Percentiles rank a stretch among this genome's conserved stretches.
These are phyloP conservation scores for Rhodotorula paludigena DNA, from an alignment of 768 basidiomycete genomes.

Conservation along the genomic window DNA sequence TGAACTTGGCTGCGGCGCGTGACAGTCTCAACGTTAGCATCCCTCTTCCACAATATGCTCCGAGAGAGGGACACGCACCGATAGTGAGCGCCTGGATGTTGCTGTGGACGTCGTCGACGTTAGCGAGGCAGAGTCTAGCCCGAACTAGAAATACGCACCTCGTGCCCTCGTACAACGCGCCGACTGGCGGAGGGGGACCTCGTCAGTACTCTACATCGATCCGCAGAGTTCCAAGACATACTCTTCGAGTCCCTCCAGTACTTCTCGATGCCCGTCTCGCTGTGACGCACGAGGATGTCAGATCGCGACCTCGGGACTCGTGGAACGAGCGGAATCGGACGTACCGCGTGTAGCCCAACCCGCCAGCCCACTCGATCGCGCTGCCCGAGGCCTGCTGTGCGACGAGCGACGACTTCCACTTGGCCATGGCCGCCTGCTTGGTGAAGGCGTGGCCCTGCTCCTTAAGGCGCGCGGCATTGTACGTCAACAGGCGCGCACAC, in stretches of 20 bases:
- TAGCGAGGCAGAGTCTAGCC: slow-evolving; percentile 50
- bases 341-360: slow-evolving; percentile 69
- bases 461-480: slow-evolving; percentile 92
- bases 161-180: slow-evolving; percentile 48
- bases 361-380: slow-evolving; percentile 96
- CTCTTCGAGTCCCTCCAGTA: slow-evolving; percentile 93
- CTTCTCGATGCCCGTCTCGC: slow-evolving; percentile 63
- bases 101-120: slow-evolving; percentile 85
- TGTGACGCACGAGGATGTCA: too few relatives aligned
- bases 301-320: too few relatives aligned
- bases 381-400: slow-evolving; percentile 80
- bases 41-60: background rate
- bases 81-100: slow-evolving; percentile 98
- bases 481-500: slow-evolving; percentile 78
- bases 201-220: background rate
- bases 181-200: slow-evolving; percentile 34
- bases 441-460: slow-evolving; percentile 81
- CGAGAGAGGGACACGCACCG: slow-evolving; percentile 44
- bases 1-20: slow-evolving; percentile 26
- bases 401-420: slow-evolving; percentile 81
- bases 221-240: slow-evolving; percentile 45
- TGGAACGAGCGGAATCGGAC: background rate
- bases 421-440: slow-evolving; percentile 97
- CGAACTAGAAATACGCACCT: background rate
- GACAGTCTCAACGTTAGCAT: background rate